Base-by-base conservation (phyloP, 495 filamentous ascomycete species). In the Cetradonia linearis region DNA sequence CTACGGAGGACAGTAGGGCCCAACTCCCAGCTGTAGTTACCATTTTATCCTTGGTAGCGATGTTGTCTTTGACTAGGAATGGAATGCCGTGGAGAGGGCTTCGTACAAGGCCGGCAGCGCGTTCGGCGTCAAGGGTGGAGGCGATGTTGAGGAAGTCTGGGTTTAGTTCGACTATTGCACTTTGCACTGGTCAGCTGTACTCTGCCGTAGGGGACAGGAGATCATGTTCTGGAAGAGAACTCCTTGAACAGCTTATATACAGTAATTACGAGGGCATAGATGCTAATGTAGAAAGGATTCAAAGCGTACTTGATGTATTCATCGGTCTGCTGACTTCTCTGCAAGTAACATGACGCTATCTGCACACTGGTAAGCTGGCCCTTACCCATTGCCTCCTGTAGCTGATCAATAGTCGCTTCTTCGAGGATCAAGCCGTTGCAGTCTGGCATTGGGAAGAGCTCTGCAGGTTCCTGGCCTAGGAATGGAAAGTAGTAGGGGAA, bases 21-120 rank as follows among this genome's bases (percentile, higher is more conserved):
- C 74, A 79, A 67, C 73, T 77, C 31, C 76, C 76, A 25, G 76
- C 78, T 4, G 82, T 86, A 27, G 84, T 87, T 66, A 85, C 80
- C 84, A 88, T 83, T 47, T 78, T 75, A 62, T 89, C 86, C 52
- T 77, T 77, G 2, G 81, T 84, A 25, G 80, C 86, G 59, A 88
- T 87, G 72, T 86, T 89, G 55, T 89, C 84, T 70, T 89, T 89
- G 62, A 88, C 78, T 20, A 87, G 69, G 70, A 88, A 83, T 3
- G 86, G 86, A 59, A 90, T 85, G 25, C 85, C 85, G 67, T 90
- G 86, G 1, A 89, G 75, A 7, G 79, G 79, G 34, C 83, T 77
- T 23, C 83, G 77, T 16, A 83, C 71, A 36, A 65, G 73, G 14
- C 83, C 83, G 1, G 68, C 58, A 6, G 67, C 68, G 38, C 86